phyloP scores from a whole-genome alignment of 495 filamentous ascomycete species.

The Penicillium salamii region DNA sequence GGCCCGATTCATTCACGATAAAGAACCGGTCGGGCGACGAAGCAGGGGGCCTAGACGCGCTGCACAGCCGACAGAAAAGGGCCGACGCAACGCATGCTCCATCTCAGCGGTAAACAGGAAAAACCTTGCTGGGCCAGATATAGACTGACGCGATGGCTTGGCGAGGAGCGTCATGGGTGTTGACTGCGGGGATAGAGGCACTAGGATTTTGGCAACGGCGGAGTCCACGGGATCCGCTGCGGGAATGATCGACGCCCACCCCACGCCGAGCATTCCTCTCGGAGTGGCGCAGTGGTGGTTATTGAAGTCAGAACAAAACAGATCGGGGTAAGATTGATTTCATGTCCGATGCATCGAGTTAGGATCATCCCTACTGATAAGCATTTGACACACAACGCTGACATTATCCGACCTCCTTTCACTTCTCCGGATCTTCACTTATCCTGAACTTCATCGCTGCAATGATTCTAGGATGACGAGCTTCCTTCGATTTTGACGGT shows the following conservation, averaged over 20 bases:
- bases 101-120: background rate
- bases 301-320: background rate
- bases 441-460: background rate
- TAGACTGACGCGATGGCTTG: background rate
- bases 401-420: background rate
- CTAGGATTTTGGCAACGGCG: background rate
- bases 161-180: background rate
- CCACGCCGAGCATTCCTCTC: background rate
- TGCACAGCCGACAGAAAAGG: background rate
- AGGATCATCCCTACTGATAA: conserved; percentile 4
- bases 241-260: background rate
- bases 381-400: conserved; percentile 2
- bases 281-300: background rate
- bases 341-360: background rate
- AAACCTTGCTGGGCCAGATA: background rate
- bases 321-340: background rate
- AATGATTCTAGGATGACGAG: background rate
- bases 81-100: background rate
- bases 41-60: background rate
- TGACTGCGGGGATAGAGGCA: background rate
- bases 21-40: background rate
- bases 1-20: background rate
- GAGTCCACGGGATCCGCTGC: background rate
- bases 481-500: no score
- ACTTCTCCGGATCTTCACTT: background rate